These are phyloP conservation scores for Talaromyces wortmannii DNA, from an alignment of 495 filamentous ascomycete species.

Conservation along the genomic window DNA sequence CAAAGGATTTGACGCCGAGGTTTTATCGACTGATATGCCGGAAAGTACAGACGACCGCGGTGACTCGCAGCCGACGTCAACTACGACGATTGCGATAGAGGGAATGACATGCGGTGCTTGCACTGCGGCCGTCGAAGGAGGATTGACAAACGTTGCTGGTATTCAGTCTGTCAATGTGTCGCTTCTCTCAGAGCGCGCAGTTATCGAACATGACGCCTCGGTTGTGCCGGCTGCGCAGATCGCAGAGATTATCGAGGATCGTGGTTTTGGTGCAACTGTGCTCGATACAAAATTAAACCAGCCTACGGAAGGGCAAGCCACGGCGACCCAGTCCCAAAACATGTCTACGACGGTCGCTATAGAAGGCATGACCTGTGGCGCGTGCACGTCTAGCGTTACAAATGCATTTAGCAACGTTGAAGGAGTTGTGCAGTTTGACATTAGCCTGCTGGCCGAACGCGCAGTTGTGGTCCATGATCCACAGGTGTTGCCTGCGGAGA, in stretches of 20 bases:
- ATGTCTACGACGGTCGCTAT: constrained; percentile 76
- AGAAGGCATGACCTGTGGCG: constrained; percentile 94
- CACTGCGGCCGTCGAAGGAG: constrained; percentile 81
- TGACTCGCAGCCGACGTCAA: constrained; percentile 36
- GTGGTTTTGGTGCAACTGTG: constrained; percentile 85
- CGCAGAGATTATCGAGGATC: constrained; percentile 83
- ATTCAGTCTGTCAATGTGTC: constrained; percentile 84
- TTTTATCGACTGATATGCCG: constrained; percentile 74
- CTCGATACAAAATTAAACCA: constrained; percentile 37
- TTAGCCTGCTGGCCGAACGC: constrained; percentile 86
- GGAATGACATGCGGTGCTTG: constrained; percentile 98
- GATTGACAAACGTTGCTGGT: constrained; percentile 64
- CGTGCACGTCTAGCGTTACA: constrained; percentile 88
- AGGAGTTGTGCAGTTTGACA: constrained; percentile 81
- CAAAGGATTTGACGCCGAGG: constrained; percentile 86
- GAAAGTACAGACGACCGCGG: constrained; percentile 25
- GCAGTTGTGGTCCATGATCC: constrained; percentile 85
- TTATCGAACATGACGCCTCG: constrained; percentile 70
- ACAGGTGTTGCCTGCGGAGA: constrained; percentile 54
- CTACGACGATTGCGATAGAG: constrained; percentile 82
- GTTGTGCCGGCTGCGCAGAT: constrained; percentile 62
- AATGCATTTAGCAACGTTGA: constrained; percentile 69
- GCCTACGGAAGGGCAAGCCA: constrained; percentile 16
- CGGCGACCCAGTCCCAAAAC: constrained; percentile 33
- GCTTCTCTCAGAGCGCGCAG: constrained; percentile 60